These are phyloP conservation scores for Coemansia umbellata DNA, from an alignment of 192 early-diverging fungal species.

Conservation along the genomic window DNA sequence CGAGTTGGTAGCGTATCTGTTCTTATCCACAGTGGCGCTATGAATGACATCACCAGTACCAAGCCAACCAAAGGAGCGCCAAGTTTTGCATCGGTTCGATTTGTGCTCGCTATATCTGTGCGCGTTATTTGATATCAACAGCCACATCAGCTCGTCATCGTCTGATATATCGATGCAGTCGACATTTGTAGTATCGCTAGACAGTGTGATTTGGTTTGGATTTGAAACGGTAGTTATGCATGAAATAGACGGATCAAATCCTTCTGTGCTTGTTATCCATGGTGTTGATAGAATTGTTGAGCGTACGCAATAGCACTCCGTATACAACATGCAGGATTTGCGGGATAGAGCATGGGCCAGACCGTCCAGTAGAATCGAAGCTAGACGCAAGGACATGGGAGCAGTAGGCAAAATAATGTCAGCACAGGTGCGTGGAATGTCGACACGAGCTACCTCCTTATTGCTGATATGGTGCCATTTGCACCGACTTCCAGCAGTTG, in stretches of 20 bases:
- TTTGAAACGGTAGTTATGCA: constrained; percentile 13
- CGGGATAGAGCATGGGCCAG: constrained; percentile 19
- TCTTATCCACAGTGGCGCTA: too few species aligned
- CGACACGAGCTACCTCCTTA: constrained; percentile 20
- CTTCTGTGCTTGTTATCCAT: constrained; percentile 16
- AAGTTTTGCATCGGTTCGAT: neutral
- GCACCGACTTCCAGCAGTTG: constrained; percentile 5
- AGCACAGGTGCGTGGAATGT: constrained; percentile 27
- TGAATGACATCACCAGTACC: too few species aligned
- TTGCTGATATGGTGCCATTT: constrained; percentile 14
- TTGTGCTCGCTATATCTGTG: neutral
- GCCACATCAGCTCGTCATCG: neutral
- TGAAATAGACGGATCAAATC: constrained; percentile 27
- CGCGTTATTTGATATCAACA: neutral
- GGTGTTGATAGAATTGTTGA: constrained; percentile 26
- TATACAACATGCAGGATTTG: constrained; percentile 11
- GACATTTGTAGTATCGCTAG: neutral
- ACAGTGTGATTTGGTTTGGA: constrained; percentile 16
- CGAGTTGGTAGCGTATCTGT: neutral
- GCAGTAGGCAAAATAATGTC: constrained; percentile 19
- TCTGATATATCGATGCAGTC: neutral
- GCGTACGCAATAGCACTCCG: constrained; percentile 21
- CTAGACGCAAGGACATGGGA: constrained; percentile 30
- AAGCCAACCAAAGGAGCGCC: constrained; percentile 1
- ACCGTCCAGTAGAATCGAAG: constrained; percentile 30